phyloP scores from a whole-genome alignment of 805 yeast genomes.

The Cyberlindnera bimundalis region DNA sequence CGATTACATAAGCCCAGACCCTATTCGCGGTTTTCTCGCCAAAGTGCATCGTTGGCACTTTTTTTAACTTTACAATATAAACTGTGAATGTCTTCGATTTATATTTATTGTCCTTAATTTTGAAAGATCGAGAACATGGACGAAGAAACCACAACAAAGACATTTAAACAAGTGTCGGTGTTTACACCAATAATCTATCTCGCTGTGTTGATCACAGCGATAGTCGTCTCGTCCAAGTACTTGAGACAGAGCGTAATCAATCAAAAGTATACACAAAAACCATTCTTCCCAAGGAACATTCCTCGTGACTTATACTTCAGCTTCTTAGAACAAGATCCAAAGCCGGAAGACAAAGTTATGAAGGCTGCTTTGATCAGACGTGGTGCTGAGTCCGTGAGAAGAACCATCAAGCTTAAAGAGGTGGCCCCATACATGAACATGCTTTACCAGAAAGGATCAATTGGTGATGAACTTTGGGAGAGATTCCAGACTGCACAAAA shows the following conservation, averaged over 20 bases:
- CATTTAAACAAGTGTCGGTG: constrained; percentile 40
- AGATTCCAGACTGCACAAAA: constrained; percentile 75
- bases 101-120: too few relatives aligned
- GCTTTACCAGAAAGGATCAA: constrained; percentile 81
- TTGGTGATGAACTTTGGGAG: constrained; percentile 86
- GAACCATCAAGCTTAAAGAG: constrained; percentile 80
- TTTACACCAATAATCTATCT: constrained; percentile 77
- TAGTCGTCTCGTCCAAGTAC: constrained; percentile 63
- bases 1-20: not conserved
- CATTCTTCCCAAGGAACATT: constrained; percentile 70
- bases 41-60: too few relatives aligned
- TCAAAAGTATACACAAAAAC: constrained; percentile 56
- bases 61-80: too few relatives aligned
- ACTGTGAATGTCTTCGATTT: too few relatives aligned
- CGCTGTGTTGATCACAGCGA: constrained; percentile 59
- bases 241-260: constrained; percentile 56
- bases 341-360: constrained; percentile 74
- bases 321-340: constrained; percentile 47
- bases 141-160: constrained; percentile 11
- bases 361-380: constrained; percentile 65
- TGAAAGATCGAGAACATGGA: constrained; percentile 13
- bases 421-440: constrained; percentile 63
- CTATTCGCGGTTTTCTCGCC: too few relatives aligned
- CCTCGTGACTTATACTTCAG: constrained; percentile 61
- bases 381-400: constrained; percentile 85